A percentile compares a stretch with the other conserved stretches of the same genome.
These are phyloP conservation scores for Vaccinium corymbosum DNA, from an alignment of 148 eudicot species.

Conservation along the genomic window DNA sequence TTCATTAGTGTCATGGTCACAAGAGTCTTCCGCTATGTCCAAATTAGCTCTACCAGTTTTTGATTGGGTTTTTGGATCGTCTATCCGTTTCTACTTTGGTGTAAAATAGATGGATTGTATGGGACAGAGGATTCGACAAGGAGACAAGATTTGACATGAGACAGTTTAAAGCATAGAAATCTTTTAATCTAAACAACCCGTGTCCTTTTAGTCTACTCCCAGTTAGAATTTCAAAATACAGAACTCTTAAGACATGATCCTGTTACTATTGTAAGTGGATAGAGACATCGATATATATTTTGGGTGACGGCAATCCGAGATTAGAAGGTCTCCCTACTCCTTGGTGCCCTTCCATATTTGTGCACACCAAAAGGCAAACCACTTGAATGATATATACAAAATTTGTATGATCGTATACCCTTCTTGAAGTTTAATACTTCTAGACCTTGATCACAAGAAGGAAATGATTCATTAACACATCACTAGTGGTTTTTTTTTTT, in stretches of 20 bases:
- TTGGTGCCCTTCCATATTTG: no score
- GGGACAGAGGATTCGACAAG: neutral
- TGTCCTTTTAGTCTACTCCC: no score
- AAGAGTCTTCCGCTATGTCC: neutral
- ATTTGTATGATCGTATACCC: constrained; percentile 3
- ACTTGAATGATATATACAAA: constrained; percentile 13
- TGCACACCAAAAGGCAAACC: neutral
- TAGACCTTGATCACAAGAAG: neutral
- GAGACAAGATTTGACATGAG: neutral
- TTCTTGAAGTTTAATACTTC: constrained; percentile 12
- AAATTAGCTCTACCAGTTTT: neutral
- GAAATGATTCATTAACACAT: neutral
- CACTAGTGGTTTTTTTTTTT: neutral
- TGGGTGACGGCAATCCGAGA: no score
- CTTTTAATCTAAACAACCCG: neutral
- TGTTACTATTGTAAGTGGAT: no score
- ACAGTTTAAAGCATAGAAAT: neutral
- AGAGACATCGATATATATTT: no score
- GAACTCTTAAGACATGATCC: no score
- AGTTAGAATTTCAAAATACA: no score
- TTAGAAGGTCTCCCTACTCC: no score
- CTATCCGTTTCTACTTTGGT: neutral
- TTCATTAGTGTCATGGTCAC: neutral
- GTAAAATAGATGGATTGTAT: neutral
- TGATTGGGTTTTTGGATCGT: neutral